Evolutionary conservation across 805 yeast species (phyloP), one percentile per base, ranked within the genome.

Genomic region (Barnettozyma sucrosica): DNA sequence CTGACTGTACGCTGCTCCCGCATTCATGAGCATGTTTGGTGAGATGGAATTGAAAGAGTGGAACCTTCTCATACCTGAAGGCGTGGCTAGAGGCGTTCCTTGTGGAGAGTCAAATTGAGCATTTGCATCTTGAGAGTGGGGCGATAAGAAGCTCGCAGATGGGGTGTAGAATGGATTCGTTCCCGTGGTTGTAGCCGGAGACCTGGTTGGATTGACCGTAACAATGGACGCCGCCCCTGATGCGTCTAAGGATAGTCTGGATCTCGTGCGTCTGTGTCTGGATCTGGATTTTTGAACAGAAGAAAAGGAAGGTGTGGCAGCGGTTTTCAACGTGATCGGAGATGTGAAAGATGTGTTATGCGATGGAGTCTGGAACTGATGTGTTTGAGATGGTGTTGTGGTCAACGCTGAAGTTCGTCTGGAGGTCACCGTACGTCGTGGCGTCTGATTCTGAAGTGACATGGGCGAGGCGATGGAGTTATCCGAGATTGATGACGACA

Each of bases 151-250:
- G 33, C 23, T 39, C 7, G 71, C 54, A 1, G 71, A 67, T 3
- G 76, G 77, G 2, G 74, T 72, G 56, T 74, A 74, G 56, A 75
- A 75, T 9, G 80, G 79, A 53, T 74, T 75, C 7, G 71, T 70
- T 8, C 65, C 65, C 33, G 36, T 36, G 9, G 41, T 16, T 3
- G 45, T 30, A 25, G 60, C 55, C 11, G 74, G 73, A 1, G 74
- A 68, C 52, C 62, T 66, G 38, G 63, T 62, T 21, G 41, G 43
- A 40, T 42, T 40, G 54, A 32, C 44, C 54, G 47, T 41, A 51
- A 36, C 20, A 63, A 55, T 14, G 51, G 46, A n/a, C 54, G 46
- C 63, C 13, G 58, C 53, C n/a, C 64, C 65, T 28, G 51, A 51
- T 1, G 65, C 66, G 53, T 71, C 76, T 18, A 69, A 36, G 11